These are phyloP conservation scores for Saccharomyces eubayanus DNA, from an alignment of 805 yeast genomes.

Conservation along the genomic window DNA sequence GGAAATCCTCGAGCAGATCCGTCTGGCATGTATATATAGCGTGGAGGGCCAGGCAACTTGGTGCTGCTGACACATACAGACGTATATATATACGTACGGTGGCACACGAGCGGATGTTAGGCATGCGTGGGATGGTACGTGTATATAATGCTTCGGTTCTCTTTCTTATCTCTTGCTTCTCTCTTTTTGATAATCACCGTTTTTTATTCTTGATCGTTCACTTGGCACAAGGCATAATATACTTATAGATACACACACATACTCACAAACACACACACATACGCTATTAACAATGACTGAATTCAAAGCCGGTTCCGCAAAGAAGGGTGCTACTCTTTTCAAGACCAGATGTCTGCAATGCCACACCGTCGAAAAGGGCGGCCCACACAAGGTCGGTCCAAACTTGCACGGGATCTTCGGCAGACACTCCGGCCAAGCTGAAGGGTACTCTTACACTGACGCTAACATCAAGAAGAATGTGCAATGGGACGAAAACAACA, in stretches of 20 bases:
- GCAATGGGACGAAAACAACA: conserved; percentile 74
- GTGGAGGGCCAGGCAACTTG: neutral
- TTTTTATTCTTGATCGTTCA: neutral
- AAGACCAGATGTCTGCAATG: conserved; percentile 99
- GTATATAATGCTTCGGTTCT: neutral
- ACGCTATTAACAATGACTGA: conserved; percentile 2
- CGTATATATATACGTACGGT: neutral
- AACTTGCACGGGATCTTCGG: conserved; percentile 92
- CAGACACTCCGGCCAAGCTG: conserved; percentile 86
- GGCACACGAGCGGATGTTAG: neutral
- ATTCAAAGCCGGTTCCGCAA: conserved; percentile 48
- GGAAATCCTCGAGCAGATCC: neutral
- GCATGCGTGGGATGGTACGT: neutral
- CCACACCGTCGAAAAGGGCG: conserved; percentile 94
- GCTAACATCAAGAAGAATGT: conserved; percentile 97
- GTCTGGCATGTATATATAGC: neutral
- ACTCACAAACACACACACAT: neutral
- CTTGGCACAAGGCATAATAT: neutral
- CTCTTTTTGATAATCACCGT: neutral
- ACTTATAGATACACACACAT: neutral
- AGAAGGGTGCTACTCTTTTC: conserved; percentile 97
- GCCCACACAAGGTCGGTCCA: conserved; percentile 98
- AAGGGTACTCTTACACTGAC: conserved; percentile 92
- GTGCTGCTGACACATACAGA: neutral
- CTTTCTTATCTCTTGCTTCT: neutral